Percentiles rank a stretch among this genome's conserved stretches.
These are phyloP conservation scores for Colletotrichum tanaceti DNA, from an alignment of 2,329 filamentous ascomycete genomes.

Conservation along the genomic window DNA sequence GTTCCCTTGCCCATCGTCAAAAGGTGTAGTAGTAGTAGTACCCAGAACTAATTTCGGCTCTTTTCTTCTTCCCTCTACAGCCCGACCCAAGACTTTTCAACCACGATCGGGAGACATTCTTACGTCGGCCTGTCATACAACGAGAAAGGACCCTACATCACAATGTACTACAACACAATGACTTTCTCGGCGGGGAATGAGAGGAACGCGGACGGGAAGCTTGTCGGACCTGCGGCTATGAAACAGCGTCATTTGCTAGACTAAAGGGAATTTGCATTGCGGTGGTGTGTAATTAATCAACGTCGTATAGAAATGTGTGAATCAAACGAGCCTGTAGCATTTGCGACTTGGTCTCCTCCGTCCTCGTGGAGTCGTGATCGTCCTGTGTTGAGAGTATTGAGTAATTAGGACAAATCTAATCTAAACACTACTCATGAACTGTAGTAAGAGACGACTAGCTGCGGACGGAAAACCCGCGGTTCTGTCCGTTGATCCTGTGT, in stretches of 20 bases:
- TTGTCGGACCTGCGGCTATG: slow-evolving; percentile 33
- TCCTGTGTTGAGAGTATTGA: no score
- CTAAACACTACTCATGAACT: no score
- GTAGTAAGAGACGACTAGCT: no score
- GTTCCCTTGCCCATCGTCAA: no score
- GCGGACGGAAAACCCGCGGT: no score
- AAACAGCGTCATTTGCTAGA: slow-evolving; percentile 34
- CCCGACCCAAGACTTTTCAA: slow-evolving; percentile 29
- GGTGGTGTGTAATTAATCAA: not conserved
- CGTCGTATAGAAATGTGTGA: not conserved
- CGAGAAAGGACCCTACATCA: slow-evolving; percentile 28
- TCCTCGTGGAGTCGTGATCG: no score
- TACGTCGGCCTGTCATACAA: slow-evolving; percentile 31
- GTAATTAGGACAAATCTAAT: no score
- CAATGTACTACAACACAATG: slow-evolving; percentile 36
- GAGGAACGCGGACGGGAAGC: slow-evolving; percentile 16
- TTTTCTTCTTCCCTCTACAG: not conserved
- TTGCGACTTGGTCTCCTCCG: no score
- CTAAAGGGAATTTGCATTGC: not conserved
- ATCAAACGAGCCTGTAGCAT: no score
- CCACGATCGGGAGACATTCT: slow-evolving; percentile 32
- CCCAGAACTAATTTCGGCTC: not conserved
- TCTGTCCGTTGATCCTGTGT: no score
- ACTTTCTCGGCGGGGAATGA: slow-evolving; percentile 27
- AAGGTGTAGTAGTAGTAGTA: not conserved